These are phyloP conservation scores for Cubamyces sp. DNA, from an alignment of 768 basidiomycete species.

Conservation along the genomic window DNA sequence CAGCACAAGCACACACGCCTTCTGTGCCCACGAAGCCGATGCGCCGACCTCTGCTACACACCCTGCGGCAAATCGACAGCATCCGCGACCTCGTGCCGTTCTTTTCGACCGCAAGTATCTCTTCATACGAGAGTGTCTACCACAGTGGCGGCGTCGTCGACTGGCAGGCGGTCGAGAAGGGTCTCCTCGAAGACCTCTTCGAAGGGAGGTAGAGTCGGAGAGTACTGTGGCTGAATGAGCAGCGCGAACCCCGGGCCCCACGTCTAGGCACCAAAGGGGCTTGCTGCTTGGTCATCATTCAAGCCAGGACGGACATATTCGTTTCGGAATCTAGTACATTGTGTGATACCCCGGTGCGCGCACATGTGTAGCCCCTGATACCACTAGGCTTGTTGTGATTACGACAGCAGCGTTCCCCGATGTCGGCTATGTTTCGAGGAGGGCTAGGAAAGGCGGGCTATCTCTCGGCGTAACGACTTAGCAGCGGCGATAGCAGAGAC, in stretches of 20 bases:
- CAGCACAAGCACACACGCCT: conserved; percentile 19
- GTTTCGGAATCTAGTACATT: conserved; percentile 13
- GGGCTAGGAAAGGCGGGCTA: too few species aligned
- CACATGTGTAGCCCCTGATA: conserved; percentile 15
- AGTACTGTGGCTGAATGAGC: background rate
- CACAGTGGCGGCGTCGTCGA: conserved; percentile 80
- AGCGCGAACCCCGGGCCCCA: too few species aligned
- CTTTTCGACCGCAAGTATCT: conserved; percentile 87
- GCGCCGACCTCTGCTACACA: conserved; percentile 75
- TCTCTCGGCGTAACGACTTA: too few species aligned
- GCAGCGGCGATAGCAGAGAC: too few species aligned
- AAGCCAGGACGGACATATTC: background rate
- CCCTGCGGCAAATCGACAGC: conserved; percentile 76
- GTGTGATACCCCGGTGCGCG: conserved; percentile 15
- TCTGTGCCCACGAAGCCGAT: conserved; percentile 42
- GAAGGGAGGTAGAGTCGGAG: conserved; percentile 59
- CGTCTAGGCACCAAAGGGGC: too few species aligned
- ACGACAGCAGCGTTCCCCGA: too few species aligned
- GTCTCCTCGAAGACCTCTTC: conserved; percentile 87
- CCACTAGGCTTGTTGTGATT: conserved; percentile 5
- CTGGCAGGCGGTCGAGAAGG: conserved; percentile 86
- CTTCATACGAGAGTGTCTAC: conserved; percentile 91
- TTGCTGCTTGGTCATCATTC: too few species aligned
- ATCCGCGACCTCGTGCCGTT: conserved; percentile 88
- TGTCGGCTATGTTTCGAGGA: too few species aligned